Conservation (phyloP, 257 asterid species). For the Solanum microdontum region DNA sequence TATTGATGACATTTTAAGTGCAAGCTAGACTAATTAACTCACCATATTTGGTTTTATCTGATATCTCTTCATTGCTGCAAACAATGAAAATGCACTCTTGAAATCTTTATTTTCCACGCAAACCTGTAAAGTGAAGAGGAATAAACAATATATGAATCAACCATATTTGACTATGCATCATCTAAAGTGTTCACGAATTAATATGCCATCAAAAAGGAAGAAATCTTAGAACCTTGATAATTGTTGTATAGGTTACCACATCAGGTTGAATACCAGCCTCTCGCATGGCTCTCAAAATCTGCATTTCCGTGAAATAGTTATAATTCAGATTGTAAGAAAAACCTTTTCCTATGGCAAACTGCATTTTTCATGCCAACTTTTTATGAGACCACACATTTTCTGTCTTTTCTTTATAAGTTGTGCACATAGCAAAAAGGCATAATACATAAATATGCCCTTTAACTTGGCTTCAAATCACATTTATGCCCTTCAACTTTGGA, state of each 20-base stretch:
- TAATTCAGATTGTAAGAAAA: not conserved
- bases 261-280: conserved; percentile 83
- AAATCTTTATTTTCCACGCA: conserved; percentile 60
- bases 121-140: conserved; percentile 41
- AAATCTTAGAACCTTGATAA: conserved; percentile 56
- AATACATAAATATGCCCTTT: too few relatives aligned
- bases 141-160: not conserved
- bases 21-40: conserved; percentile 1
- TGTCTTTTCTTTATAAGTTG: not conserved
- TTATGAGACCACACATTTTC: not conserved
- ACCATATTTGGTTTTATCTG: conserved; percentile 83
- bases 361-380: not conserved
- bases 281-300: conserved; percentile 74
- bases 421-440: not conserved
- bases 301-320: conserved; percentile 25
- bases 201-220: not conserved
- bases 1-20: not conserved
- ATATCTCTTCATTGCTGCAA: conserved; percentile 63
- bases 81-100: conserved; percentile 55
- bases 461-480: too few relatives aligned
- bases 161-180: not conserved
- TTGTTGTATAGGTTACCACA: conserved; percentile 78
- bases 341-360: not conserved
- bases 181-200: not conserved
- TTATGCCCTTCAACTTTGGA: too few relatives aligned